Conservation (phyloP, 2,329 filamentous ascomycete species). For the Colletotrichum truncatum region DNA sequence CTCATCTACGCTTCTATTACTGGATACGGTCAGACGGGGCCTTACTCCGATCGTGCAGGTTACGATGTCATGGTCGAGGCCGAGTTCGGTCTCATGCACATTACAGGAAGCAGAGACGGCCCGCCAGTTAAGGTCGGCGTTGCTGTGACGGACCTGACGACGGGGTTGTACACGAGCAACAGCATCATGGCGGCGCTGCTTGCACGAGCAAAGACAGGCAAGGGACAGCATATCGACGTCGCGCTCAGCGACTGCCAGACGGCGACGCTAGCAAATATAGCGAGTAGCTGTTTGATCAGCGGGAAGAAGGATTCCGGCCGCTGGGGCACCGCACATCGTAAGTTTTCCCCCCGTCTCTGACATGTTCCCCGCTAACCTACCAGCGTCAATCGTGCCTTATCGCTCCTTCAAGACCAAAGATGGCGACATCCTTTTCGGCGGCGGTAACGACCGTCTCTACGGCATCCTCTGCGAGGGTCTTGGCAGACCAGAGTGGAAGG, state of each 20-base stretch:
- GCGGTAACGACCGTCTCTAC: constrained; percentile 78
- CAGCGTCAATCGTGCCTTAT: constrained; percentile 97
- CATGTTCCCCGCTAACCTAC: not conserved
- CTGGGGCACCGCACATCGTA: constrained; percentile 97
- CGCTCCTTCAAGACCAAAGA: constrained; percentile 81
- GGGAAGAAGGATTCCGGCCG: constrained; percentile 87
- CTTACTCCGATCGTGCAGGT: constrained; percentile 85
- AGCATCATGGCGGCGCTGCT: constrained; percentile 93
- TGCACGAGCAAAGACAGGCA: constrained; percentile 76
- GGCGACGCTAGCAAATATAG: constrained; percentile 93
- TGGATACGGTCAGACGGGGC: constrained; percentile 94
- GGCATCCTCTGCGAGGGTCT: constrained; percentile 70
- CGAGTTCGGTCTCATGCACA: constrained; percentile 98
- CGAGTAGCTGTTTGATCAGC: constrained; percentile 88
- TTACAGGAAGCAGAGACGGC: constrained; percentile 87
- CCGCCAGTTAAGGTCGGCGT: constrained; percentile 97
- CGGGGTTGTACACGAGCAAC: constrained; percentile 93
- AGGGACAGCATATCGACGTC: constrained; percentile 92
- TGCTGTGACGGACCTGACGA: constrained; percentile 95
- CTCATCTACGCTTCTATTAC: constrained; percentile 97
- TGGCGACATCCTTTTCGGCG: constrained; percentile 75
- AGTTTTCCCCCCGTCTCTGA: constrained; percentile 36
- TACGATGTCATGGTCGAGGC: constrained; percentile 99
- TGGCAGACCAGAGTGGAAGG: constrained; percentile 66
- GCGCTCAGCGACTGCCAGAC: constrained; percentile 94